Conservation (phyloP, 1,284 basidiomycete species). For the Entoloma clypeatum region DNA sequence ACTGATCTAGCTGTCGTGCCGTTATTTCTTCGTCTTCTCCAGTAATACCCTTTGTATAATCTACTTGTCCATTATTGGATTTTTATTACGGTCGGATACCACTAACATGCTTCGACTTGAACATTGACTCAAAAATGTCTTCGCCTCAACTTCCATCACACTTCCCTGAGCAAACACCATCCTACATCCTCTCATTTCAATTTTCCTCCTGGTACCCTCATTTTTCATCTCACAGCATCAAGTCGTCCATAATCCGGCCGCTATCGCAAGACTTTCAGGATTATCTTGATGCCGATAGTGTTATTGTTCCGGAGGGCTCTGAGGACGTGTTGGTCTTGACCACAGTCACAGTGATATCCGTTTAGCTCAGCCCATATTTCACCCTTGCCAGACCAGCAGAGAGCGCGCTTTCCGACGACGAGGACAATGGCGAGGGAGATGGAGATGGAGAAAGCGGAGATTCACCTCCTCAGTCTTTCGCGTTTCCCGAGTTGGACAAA, state of each 20-base stretch:
- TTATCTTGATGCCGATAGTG: conserved; percentile 77
- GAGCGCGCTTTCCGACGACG: conserved; percentile 59
- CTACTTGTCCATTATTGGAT: conserved; percentile 6
- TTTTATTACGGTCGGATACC: neutral
- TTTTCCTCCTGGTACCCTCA: conserved; percentile 87
- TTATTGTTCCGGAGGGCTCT: conserved; percentile 81
- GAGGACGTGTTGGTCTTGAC: conserved; percentile 58
- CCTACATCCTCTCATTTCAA: conserved; percentile 70
- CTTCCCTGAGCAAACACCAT: conserved; percentile 50
- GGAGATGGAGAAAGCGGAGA: conserved; percentile 37
- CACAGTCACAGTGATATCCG: conserved; percentile 4
- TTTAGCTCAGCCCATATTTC: conserved; percentile 7
- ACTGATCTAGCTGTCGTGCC: conserved; percentile 20
- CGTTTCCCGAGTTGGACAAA: conserved; percentile 77
- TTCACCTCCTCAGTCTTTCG: conserved; percentile 38
- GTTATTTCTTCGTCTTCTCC: too few relatives aligned
- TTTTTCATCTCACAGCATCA: conserved; percentile 70
- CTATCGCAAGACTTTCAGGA: conserved; percentile 61
- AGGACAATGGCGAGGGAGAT: conserved; percentile 37
- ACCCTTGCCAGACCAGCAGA: conserved; percentile 41
- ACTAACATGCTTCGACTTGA: neutral
- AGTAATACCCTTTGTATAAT: conserved; percentile 14
- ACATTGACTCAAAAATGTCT: conserved; percentile 9
- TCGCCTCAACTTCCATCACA: conserved; percentile 20
- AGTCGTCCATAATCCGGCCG: conserved; percentile 75